Evolutionary conservation across 2,329 filamentous ascomycete genomes (phyloP), one percentile per base, ranked within the genome.

Genomic region (Alternaria dauci): DNA sequence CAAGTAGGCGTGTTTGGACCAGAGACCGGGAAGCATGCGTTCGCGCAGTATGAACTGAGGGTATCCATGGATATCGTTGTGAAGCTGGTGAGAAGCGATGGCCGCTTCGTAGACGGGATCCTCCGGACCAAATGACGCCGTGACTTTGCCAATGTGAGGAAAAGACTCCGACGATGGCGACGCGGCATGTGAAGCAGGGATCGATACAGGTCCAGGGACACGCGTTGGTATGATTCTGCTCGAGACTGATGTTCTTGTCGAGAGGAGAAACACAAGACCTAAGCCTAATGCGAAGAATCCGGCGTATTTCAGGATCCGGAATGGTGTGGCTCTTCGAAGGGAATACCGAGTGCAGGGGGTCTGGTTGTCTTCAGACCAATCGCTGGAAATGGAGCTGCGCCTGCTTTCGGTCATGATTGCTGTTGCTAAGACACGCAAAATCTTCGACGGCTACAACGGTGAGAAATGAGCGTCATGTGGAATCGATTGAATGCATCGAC

Each of bases 1-100:
- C 6, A 58, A 36, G n/a, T 41, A 58, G 16, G 42, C 55, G 8
- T 58, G 55, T 26, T 58, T 58, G 42, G 55, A 58, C 55, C 55
- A 58, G 28, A 58, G 50, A 32, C 55, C 55, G 6, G 34, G 55
- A 1, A 58, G 50, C 42, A 58, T 58, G 51, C 43, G 51, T 11
- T 58, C 55, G 34, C 36, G 55, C 0, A 58, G 50, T 23, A 58
- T 42, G 34, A 58, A 58, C 25, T 54, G 42, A 2, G 55, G 50
- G 20, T 58, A 58, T 4, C 36, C 36, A 36, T 58, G 50, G 20
- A 58, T 36, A 11, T 43, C 32, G 28, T 58, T 54, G 42, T 58
- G 55, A 6, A 36, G 7, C 18, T 54, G 44, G 34, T 58, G 55
- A n/a, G 55, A 54, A 3, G 50, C 34, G 16, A 58, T 47, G 12